Evolutionary conservation across 2,329 filamentous ascomycete species (phyloP).

Genomic region (Coniella vitis): DNA sequence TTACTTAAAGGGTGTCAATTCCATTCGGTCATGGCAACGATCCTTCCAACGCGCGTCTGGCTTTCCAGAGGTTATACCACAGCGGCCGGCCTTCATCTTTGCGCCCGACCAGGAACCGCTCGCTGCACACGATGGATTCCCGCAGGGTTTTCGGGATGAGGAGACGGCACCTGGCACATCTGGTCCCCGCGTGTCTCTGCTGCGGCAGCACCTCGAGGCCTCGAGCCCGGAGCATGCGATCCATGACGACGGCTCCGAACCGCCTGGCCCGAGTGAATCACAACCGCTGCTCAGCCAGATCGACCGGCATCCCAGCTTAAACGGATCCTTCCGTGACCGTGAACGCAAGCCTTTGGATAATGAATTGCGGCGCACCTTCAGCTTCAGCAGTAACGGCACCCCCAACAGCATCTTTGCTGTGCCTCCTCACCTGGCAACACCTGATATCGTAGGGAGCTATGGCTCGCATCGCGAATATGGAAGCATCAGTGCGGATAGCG

Average conservation of each 20-base stretch:
- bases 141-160: constrained; percentile 34
- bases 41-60: constrained; percentile 88
- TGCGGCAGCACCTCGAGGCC: constrained; percentile 46
- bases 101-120: constrained; percentile 47
- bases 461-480: constrained; percentile 50
- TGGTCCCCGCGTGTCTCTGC: constrained; percentile 35
- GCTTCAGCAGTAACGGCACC: constrained; percentile 24
- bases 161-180: constrained; percentile 25
- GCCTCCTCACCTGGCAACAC: constrained; percentile 56
- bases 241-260: constrained; percentile 22
- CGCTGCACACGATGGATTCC: constrained; percentile 28
- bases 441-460: constrained; percentile 68
- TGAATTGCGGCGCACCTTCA: constrained; percentile 32
- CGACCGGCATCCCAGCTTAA: constrained; percentile 17
- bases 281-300: constrained; percentile 10
- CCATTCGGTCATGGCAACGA: constrained; percentile 84
- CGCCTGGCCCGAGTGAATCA: constrained; percentile 17
- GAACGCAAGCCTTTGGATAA: constrained; percentile 42
- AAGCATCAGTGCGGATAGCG: constrained; percentile 36
- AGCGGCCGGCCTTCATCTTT: constrained; percentile 66
- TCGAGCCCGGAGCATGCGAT: constrained; percentile 24
- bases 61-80: constrained; percentile 81
- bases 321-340: constrained; percentile 31
- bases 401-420: constrained; percentile 49
- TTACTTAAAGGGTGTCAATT: constrained; percentile 63